Base-by-base conservation (phyloP, 176 grass and related monocot species). In the Tillandsia leiboldiana region DNA sequence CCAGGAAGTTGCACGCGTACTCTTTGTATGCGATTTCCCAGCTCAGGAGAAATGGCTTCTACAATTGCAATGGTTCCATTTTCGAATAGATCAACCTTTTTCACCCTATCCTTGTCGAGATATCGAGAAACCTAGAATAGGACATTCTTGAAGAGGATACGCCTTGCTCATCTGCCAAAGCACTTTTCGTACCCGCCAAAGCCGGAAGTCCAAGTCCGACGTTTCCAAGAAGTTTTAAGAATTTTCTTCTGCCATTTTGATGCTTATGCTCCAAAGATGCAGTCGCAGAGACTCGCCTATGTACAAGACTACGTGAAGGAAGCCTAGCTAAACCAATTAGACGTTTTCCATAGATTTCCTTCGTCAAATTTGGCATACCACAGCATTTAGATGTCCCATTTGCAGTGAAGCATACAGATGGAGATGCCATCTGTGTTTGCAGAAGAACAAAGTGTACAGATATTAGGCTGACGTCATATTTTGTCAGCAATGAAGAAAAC, bases 111-210 rank as follows among this genome's bases (percentile, higher is more conserved):
- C 81, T 96, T 92, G 86, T 96, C 93, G 24, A 96, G 79, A 70
- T 96, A 96, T 78, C 93, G 0, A 96, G 80, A 81, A 96, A 96
- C 75, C 93, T 86, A 0, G 93, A 96, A 71, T 96, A 96, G 5
- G 93, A 96, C 93, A 96, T 96, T 85, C 93, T 84, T 1, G 93
- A 96, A n/a, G 93, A 92, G 29, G 93, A 96, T 0, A 89, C 86
- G 0, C 89, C 89, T 72, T 96, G 86, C 24, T 96, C 93, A 24
- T 96, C 93, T 8, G 93, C 93, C 10, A 82, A 82, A 66, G 86
- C 93, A 69, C 81, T 91, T 10, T 81, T 83, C 15, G 89, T 71
- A 11, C 54, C 80, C 23, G 78, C 57, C 61, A 96, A 69, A 68
- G 92, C 72, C n/a, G 92, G 86, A 69, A 96, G 48, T 10, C 80